Conservation (phyloP, 257 asterid genomes). For the Fraxinus pennsylvanica region DNA sequence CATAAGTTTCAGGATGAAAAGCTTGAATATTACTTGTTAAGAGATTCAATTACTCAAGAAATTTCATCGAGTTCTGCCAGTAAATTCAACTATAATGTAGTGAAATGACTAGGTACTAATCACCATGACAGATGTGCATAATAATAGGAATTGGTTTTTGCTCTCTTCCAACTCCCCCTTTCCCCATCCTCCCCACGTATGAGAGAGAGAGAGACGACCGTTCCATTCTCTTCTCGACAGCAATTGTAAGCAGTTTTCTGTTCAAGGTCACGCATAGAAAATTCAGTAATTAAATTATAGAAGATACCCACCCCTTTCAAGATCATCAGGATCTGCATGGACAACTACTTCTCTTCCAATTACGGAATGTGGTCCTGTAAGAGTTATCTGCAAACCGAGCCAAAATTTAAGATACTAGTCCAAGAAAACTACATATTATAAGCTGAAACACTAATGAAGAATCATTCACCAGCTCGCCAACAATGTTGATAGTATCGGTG, state of each 20-base stretch:
- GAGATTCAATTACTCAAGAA: not conserved
- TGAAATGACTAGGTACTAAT: not conserved
- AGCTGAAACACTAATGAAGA: not conserved
- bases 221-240: not conserved
- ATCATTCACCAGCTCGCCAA: conserved; percentile 63
- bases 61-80: not conserved
- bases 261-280: not conserved
- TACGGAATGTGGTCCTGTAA: conserved; percentile 73
- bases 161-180: not conserved
- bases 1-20: not conserved
- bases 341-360: conserved; percentile 99
- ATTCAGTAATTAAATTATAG: not conserved
- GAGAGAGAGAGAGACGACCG: not conserved
- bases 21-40: not conserved
- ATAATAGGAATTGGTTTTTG: not conserved
- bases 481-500: conserved; percentile 58
- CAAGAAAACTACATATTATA: not conserved
- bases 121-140: not conserved
- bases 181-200: not conserved
- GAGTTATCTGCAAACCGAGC: conserved; percentile 61
- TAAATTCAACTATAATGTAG: not conserved
- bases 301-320: conserved; percentile 72
- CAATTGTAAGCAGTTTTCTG: not conserved
- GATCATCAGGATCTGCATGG: conserved; percentile 96
- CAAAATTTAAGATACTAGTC: not conserved